Base-by-base conservation (phyloP, 805 yeast species). In the Myxozyma sirexii region DNA sequence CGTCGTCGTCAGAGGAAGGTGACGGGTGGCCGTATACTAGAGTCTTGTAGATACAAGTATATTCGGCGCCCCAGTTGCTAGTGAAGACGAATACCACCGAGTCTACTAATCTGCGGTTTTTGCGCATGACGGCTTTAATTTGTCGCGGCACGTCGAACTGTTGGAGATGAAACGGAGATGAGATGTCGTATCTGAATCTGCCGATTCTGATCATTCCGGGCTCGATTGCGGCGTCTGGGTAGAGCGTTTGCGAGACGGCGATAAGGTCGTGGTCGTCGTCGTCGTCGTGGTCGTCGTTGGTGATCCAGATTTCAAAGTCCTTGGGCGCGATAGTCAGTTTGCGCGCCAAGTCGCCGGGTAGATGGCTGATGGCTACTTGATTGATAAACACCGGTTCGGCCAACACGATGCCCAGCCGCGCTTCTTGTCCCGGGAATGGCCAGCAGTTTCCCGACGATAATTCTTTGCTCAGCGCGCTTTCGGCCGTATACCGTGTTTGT, bases 341-440 rank as follows among this genome's bases (percentile, higher is more conserved):
- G 13, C 2, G 33, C 21, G 71, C 57, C 33, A 58, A 53, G n/a
- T 62, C 59, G n/a, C 47, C 55, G 6, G 62, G 66, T 4, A 69
- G 62, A 56, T 72, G 75, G 26, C 65, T 66, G 2, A 72, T 43
- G 3, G 68, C 67, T 33, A 72, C 53, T 12, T 67, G 65, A 3
- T 68, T 60, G 2, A 69, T 53, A 26, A 45, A 45, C 13, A 69
- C 58, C 21, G 53, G 56, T 26, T 64, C 62, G 0, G 72, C 66
- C 33, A 72, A 60, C n/a, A 47, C 42, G 27, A 72, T 56, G 0
- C 69, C 74, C 24, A 72, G 59, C 4, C 31, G 53, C 12, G 75
- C 75, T 5, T 55, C 42, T 13, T 56, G 48, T 2, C 75, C 75
- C 8, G 62, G 53, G 54, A 72, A 70, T 24, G 74, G 69, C 75